Evolutionary conservation across 2,329 filamentous ascomycete genomes (phyloP), one percentile per base, ranked within the genome.

Genomic region (Chrysosphaeria jannelii): DNA sequence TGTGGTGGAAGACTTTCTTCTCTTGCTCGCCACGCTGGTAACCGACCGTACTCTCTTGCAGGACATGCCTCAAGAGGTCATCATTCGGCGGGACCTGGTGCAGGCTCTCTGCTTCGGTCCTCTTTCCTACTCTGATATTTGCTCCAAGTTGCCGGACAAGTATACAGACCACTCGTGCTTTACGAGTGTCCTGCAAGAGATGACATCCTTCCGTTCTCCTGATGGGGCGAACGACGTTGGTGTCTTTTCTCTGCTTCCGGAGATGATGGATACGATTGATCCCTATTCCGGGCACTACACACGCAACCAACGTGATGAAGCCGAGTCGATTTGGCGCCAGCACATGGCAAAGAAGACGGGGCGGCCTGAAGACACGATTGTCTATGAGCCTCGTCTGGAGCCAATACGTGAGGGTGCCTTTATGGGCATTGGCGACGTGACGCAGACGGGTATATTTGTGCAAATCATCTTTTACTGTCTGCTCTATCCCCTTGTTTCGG

Each of bases 41-140:
- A 89, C 76, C 32, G 85, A 97, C 40, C 64, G 85, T 13, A 71
- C 71, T 1, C 51, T 97, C 22, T 53, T 78, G 19, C 7, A 7
- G 16, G 62, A 30, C 5, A 22, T 23, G 12, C 59, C 70, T 26
- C 57, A 69, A 10, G 59, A 70, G 26, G 57, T 69, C 24, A 64
- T 69, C 8, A 70, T 93, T 45, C 68, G 74, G 26, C 67, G 78
- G 23, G 88, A 97, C 36, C 72, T 97, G 31, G 72, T 69, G 2
- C 88, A 97, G 40, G 74, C 88, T 5, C 52, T 97, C 14, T 93
- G 81, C 48, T 93, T 93, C 53, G 89, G 88, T 43, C 79, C 85
- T 1, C 51, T 97, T 5, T 88, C 81, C 0, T 93, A 85, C 47
- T 89, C 81, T 8, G 85, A 93, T 32, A 67, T 97, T 26, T 72